Evolutionary conservation across 306 rosid genomes (phyloP), one percentile per base, ranked within the genome.

Genomic region (Trifolium fragiferum): DNA sequence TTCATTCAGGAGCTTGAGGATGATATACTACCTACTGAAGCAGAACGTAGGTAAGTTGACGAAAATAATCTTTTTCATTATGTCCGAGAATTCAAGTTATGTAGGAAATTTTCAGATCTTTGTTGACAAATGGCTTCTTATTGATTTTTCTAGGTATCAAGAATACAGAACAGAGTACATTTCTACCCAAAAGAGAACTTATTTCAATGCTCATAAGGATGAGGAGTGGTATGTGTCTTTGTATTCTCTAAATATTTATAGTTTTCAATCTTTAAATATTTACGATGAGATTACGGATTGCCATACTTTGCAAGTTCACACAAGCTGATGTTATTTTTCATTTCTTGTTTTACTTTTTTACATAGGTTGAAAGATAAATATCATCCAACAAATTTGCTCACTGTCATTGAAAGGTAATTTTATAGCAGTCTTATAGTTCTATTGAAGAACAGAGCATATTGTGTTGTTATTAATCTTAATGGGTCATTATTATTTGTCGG

Each of bases 1-100:
- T 95, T 95, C 89, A 95, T 95, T 78, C 99, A 92, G 86, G 99
- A 95, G 84, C 97, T 95, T 75, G 99, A 95, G 87, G 99, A 95
- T 85, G 99, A 95, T 83, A 75, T 95, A 76, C 83, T 95, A 58
- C 99, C 99, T 11, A 76, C 90, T 72, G 99, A 95, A 86, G 99
- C 99, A 27, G 99, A 95, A 80, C 96, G 93, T 78, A 92, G 99
- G 99, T 90, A 87, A 69, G 69, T 53, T 54, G 43, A 63, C 63
- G 75, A 75, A 73, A 75, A 59, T 61, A 58, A 62, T 66, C 50
- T 66, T 23, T 72, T 75, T 65, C 59, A 46, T 46, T 14, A 12
- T 77, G 74, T 37, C 32, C 19, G 20, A 54, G 51, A 44, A 38
- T 76, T 35, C 19, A 21, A 53, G 21, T 76, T 69, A 13, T 55